A percentile compares a stretch with the other conserved stretches of the same genome.
phyloP scores from a whole-genome alignment of 2,329 filamentous ascomycete species.

The Metarhizium robertsii region DNA sequence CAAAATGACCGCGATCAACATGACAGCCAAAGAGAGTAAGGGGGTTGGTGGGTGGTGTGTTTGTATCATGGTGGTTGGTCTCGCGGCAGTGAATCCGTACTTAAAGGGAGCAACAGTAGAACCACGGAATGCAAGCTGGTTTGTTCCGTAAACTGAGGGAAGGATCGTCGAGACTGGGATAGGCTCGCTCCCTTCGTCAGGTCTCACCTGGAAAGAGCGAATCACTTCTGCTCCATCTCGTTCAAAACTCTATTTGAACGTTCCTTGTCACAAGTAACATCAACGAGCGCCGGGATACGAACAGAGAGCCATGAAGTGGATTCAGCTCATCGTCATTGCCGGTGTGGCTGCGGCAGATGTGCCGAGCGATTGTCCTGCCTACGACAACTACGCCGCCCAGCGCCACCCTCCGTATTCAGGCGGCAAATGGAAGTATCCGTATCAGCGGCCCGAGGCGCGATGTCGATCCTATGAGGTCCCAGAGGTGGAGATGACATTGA shows the following conservation, averaged over 20 bases:
- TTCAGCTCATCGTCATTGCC: slow-evolving; percentile 21
- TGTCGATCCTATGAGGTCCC: slow-evolving; percentile 77
- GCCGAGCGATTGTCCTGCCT: slow-evolving; percentile 23
- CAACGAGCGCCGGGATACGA: background rate
- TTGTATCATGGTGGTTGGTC: background rate
- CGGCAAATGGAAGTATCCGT: slow-evolving; percentile 70
- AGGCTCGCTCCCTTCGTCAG: background rate
- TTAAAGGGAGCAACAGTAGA: background rate
- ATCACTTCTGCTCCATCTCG: background rate
- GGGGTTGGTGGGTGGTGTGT: background rate
- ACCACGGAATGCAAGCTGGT: background rate
- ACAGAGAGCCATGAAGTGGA: slow-evolving; percentile 1
- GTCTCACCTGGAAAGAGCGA: background rate
- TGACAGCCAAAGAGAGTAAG: background rate
- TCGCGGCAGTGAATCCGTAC: background rate
- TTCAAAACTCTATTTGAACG: background rate
- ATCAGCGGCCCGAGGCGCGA: slow-evolving; percentile 63
- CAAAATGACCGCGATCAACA: background rate
- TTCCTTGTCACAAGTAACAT: background rate
- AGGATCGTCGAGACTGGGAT: background rate
- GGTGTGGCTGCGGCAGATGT: slow-evolving; percentile 14
- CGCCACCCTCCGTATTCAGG: slow-evolving; percentile 61
- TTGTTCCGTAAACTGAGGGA: background rate
- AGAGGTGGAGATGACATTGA: slow-evolving; percentile 66
- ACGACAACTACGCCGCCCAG: slow-evolving; percentile 23